Evolutionary conservation across 2,329 filamentous ascomycete genomes (phyloP), one percentile per base, ranked within the genome.

Genomic region (Ascochyta koolunga): DNA sequence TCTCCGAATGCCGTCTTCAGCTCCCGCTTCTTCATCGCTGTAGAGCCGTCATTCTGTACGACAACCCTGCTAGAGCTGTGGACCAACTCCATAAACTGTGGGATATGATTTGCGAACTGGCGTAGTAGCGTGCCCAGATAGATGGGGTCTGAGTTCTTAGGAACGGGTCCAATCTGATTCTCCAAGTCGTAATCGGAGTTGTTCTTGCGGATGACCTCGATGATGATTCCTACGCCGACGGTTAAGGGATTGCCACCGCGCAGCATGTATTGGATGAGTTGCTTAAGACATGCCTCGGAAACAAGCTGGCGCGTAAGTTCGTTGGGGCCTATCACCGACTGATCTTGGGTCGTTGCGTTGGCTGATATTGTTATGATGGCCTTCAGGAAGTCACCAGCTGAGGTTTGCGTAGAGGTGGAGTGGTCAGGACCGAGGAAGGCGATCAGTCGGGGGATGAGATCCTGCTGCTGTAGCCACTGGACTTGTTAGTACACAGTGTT

Each of bases 181-280:
- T 98, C 95, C 0, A 95, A 89, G 65, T 99, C 95, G 72, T 99
- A 99, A 76, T 99, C 95, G 0, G 95, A 98, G 74, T 99, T 99
- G 77, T 99, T 99, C 79, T 99, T 99, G 56, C 95, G 86, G 72
- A 99, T 99, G 39, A 99, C 95, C 77, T 99, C 95, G 60, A 99
- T 99, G 29, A 99, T 86, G 68, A 98, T 97, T 18, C 95, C 95
- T 10, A 99, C 95, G 43, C 95, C 95, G 15, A 98, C 96, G 0
- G 93, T 98, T 54, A 99, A 78, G 5, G 95, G 89, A 67, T 99
- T 98, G 22, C 95, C 95, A 33, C 95, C 95, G 45, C 88, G 84
- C 13, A 98, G 84, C 95, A 99, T 99, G 67, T 93, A 91, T 13
- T 84, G 80, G 55, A 98, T 91, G n/a, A 99, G 83, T 55, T 86